phyloP scores from a whole-genome alignment of 2,329 filamentous ascomycete species.

The Aureobasidium melanogenum region DNA sequence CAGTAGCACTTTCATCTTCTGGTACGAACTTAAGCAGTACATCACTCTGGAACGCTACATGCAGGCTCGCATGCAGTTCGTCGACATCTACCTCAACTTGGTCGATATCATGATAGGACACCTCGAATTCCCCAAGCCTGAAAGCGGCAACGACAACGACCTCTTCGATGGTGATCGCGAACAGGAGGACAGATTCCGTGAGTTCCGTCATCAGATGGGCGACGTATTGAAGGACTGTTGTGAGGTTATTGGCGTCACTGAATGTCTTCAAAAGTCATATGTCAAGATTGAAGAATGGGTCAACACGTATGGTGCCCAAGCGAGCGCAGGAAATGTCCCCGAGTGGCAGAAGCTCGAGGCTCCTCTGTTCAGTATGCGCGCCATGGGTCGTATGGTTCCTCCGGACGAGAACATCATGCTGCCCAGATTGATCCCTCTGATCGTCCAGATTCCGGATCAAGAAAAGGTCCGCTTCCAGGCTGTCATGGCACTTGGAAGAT shows the following conservation, averaged over 20 bases:
- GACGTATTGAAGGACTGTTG: constrained; percentile 96
- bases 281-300: constrained; percentile 83
- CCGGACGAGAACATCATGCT: constrained; percentile 79
- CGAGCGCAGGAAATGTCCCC: constrained; percentile 65
- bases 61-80: constrained; percentile 64
- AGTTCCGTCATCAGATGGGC: constrained; percentile 94
- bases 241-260: constrained; percentile 86
- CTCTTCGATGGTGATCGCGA: constrained; percentile 94
- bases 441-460: constrained; percentile 89
- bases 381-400: constrained; percentile 93
- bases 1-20: constrained; percentile 90
- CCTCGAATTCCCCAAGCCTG: constrained; percentile 74
- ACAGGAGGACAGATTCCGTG: constrained; percentile 91
- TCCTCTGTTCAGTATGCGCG: constrained; percentile 87
- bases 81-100: constrained; percentile 77
- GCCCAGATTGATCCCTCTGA: constrained; percentile 82
- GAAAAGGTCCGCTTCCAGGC: constrained; percentile 98
- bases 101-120: constrained; percentile 91
- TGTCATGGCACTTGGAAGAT: constrained; percentile 92
- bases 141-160: constrained; percentile 65
- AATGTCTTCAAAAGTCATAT: constrained; percentile 85
- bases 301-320: constrained; percentile 67
- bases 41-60: constrained; percentile 85
- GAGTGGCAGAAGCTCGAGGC: constrained; percentile 96
- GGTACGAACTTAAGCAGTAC: constrained; percentile 98